A percentile compares a stretch with the other conserved stretches of the same genome.
Conservation (phyloP, 2,329 filamentous ascomycete genomes). For the Beauveria medogensis region DNA sequence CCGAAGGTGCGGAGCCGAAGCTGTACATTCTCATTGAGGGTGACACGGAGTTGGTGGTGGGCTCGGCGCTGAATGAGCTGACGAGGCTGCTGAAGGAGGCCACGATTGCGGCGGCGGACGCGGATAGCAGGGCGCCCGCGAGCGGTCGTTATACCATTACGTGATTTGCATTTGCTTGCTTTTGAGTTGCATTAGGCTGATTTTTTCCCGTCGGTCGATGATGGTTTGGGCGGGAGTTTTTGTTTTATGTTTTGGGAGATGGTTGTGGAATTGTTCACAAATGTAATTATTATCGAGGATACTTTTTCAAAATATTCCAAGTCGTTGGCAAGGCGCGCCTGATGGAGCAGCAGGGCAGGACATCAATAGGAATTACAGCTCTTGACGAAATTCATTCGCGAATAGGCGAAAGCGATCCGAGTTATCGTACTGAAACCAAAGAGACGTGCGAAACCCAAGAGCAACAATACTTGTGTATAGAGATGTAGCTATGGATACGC, state of each 20-base stretch:
- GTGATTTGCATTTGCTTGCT: conserved; percentile 32
- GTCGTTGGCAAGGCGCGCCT: too few relatives aligned
- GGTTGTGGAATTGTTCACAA: background rate
- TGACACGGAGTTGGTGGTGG: conserved; percentile 88
- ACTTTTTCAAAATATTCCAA: too few relatives aligned
- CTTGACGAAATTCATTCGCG: too few relatives aligned
- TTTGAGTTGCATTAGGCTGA: background rate
- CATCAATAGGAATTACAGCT: too few relatives aligned
- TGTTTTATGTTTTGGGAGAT: background rate
- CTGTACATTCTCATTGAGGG: conserved; percentile 96
- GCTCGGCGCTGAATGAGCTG: conserved; percentile 82
- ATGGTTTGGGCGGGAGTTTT: background rate
- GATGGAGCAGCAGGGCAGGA: too few relatives aligned
- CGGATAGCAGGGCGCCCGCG: conserved; percentile 69
- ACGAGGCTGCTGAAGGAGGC: conserved; percentile 83
- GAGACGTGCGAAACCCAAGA: too few relatives aligned
- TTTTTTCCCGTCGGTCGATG: background rate
- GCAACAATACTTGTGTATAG: too few relatives aligned
- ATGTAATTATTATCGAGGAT: background rate
- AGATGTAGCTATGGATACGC: too few relatives aligned
- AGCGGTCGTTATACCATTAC: conserved; percentile 83
- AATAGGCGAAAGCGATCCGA: too few relatives aligned
- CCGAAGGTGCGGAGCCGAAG: conserved; percentile 72
- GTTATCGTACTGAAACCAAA: too few relatives aligned
- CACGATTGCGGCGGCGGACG: conserved; percentile 80